Evolutionary conservation across 2,329 filamentous ascomycete genomes (phyloP).

Genomic region (Cercospora sp.): DNA sequence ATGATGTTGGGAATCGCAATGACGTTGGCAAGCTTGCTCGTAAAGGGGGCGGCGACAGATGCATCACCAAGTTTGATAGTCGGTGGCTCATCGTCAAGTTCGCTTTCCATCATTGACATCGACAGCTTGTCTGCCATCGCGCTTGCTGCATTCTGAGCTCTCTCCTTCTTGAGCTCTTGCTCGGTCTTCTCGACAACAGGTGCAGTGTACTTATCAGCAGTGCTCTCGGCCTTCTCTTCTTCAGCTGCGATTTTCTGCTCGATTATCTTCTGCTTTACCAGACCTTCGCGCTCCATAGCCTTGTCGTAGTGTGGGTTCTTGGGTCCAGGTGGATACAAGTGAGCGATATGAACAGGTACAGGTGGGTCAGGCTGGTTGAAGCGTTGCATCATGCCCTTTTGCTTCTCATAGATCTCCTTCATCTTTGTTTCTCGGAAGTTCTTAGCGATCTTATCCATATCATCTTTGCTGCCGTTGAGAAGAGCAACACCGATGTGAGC

Average conservation of each 20-base stretch:
- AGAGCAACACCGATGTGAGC: conserved; percentile 95
- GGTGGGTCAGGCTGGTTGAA: conserved; percentile 95
- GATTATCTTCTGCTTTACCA: conserved; percentile 67
- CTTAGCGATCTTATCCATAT: conserved; percentile 87
- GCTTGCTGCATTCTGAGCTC: conserved; percentile 69
- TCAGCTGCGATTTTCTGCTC: conserved; percentile 51
- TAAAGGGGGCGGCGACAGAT: conserved; percentile 95
- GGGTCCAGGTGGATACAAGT: conserved; percentile 88
- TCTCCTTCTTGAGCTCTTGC: conserved; percentile 55
- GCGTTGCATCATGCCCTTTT: conserved; percentile 82
- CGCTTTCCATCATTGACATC: conserved; percentile 81
- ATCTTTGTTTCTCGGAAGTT: conserved; percentile 93
- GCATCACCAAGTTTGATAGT: conserved; percentile 96
- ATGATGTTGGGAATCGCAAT: conserved; percentile 98
- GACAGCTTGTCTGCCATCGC: conserved; percentile 84
- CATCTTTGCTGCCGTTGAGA: conserved; percentile 89
- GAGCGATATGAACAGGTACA: conserved; percentile 86
- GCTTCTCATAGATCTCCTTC: conserved; percentile 99
- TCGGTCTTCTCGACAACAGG: conserved; percentile 39
- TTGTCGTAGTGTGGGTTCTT: conserved; percentile 92
- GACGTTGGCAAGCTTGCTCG: conserved; percentile 94
- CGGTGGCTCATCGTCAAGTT: conserved; percentile 85
- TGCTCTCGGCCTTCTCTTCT: conserved; percentile 37
- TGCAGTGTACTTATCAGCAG: conserved; percentile 30
- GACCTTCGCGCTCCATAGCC: conserved; percentile 82